Percentiles rank a stretch among this genome's conserved stretches.
Conservation (phyloP, 352 stramenopile genomes). For the Phytopythium oedochilum region DNA sequence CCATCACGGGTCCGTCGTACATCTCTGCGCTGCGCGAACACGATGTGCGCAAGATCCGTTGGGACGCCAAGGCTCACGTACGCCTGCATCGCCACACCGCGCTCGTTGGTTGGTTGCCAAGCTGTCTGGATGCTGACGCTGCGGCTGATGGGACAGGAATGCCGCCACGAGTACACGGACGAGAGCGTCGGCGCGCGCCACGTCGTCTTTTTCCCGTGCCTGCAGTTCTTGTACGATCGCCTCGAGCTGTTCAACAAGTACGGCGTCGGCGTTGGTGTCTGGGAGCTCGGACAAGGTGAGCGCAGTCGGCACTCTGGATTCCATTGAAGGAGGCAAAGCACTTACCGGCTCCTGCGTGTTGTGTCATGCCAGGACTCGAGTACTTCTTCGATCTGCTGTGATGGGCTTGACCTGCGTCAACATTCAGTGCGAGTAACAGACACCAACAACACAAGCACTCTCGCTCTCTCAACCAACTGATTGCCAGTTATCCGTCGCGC, state of each 20-base stretch:
- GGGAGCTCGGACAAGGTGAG: slow-evolving; percentile 79
- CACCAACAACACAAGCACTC: background rate
- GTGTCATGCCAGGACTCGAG: slow-evolving; percentile 42
- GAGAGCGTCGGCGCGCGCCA: slow-evolving; percentile 21
- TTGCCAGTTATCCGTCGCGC: background rate
- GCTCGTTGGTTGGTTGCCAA: background rate
- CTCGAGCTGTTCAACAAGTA: slow-evolving; percentile 44
- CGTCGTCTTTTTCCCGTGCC: slow-evolving; percentile 70
- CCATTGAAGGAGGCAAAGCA: background rate
- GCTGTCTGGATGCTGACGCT: background rate
- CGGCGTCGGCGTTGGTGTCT: slow-evolving; percentile 56
- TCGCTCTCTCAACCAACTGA: background rate
- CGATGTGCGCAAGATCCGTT: slow-evolving; percentile 39
- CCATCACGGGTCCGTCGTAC: slow-evolving; percentile 36
- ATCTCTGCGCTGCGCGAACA: slow-evolving; percentile 32
- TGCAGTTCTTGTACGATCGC: slow-evolving; percentile 75
- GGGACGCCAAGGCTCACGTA: slow-evolving; percentile 45
- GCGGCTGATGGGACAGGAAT: too few relatives aligned
- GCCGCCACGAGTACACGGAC: slow-evolving; percentile 43
- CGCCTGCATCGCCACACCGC: background rate
- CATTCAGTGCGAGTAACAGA: background rate
- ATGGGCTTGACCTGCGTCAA: background rate
- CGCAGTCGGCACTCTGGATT: background rate
- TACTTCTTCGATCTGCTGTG: slow-evolving; percentile 78
- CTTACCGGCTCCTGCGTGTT: background rate